Base-by-base conservation (phyloP, 257 asterid species). In the Lycium ferocissimum region DNA sequence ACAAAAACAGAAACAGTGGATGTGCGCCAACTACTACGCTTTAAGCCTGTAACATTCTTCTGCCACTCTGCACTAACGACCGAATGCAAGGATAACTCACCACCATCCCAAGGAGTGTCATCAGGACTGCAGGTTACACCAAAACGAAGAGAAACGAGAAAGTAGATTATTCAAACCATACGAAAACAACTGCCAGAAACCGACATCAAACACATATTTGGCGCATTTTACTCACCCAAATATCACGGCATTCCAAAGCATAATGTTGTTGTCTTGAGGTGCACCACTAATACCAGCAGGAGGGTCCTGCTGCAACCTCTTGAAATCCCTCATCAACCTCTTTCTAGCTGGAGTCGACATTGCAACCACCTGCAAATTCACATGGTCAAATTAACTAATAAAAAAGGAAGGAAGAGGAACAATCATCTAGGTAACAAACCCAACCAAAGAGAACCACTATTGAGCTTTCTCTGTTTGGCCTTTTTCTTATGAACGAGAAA, bases 81-180 rank as follows among this genome's bases (percentile, higher is more conserved):
- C 72, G 79, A 87, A 83, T 59, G 84, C 80, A 75, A 88, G 88
- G 86, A 88, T 79, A 85, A 90, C 95, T 88, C 85, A 94, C 98
- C 98, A 87, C 95, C 98, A 89, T 93, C 97, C 98, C 98, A 94
- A 57, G 97, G 97, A 62, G 98, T 94, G 86, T 94, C 98, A 90
- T 94, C 97, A 87, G 97, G 98, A 82, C 97, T 93, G 91, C 95
- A 90, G 88, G 84, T 83, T 88, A 91, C 90, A 91, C 80, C 86
- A 87, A 75, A 92, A 84, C 90, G 81, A 85, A 88, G 88, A 89
- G 85, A 84, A 88, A 78, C 65, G 49, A 78, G 7, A 78, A 84
- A 84, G 82, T 80, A 80, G 61, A 71, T 88, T 84, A 92, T 84
- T 85, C 86, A 84, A 83, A 33, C 47, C 78, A 83, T 3, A 70